Conservation (phyloP, 352 stramenopile species). For the Peronospora tabacina region DNA sequence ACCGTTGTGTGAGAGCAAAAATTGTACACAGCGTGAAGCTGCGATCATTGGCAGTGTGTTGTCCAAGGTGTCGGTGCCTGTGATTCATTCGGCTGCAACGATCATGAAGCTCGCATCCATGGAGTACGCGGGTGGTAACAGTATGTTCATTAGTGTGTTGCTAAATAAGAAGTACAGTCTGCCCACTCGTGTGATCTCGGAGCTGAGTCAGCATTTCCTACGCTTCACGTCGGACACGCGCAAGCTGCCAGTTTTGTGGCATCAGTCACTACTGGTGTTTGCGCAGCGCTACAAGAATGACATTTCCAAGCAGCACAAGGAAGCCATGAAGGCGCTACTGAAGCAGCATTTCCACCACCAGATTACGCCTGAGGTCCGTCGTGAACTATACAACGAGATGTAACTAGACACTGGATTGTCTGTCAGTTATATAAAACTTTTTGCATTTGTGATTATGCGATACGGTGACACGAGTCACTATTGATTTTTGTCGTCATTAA, state of each 20-base stretch:
- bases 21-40: slow-evolving; percentile 96
- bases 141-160: slow-evolving; percentile 97
- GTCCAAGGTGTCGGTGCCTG: slow-evolving; percentile 96
- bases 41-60: slow-evolving; percentile 97
- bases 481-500: neutral
- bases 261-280: slow-evolving; percentile 97
- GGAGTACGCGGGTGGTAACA: slow-evolving; percentile 95
- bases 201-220: slow-evolving; percentile 94
- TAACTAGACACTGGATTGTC: slow-evolving; percentile 13
- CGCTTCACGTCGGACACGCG: slow-evolving; percentile 85
- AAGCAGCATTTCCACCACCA: slow-evolving; percentile 91
- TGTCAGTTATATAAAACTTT: slow-evolving; percentile 21
- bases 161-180: slow-evolving; percentile 99
- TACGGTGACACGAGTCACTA: neutral
- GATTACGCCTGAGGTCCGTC: slow-evolving; percentile 97
- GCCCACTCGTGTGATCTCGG: slow-evolving; percentile 93
- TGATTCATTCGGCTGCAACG: slow-evolving; percentile 97
- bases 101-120: slow-evolving; percentile 97
- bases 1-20: slow-evolving; percentile 90
- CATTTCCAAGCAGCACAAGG: slow-evolving; percentile 91
- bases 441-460: slow-evolving; percentile 11
- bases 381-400: slow-evolving; percentile 90
- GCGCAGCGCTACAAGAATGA: slow-evolving; percentile 98
- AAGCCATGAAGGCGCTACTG: slow-evolving; percentile 90
- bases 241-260: slow-evolving; percentile 96